Evolutionary conservation across 768 basidiomycete species (phyloP), one percentile per base, ranked within the genome.

Genomic region (Tricholoma hemisulphureum): DNA sequence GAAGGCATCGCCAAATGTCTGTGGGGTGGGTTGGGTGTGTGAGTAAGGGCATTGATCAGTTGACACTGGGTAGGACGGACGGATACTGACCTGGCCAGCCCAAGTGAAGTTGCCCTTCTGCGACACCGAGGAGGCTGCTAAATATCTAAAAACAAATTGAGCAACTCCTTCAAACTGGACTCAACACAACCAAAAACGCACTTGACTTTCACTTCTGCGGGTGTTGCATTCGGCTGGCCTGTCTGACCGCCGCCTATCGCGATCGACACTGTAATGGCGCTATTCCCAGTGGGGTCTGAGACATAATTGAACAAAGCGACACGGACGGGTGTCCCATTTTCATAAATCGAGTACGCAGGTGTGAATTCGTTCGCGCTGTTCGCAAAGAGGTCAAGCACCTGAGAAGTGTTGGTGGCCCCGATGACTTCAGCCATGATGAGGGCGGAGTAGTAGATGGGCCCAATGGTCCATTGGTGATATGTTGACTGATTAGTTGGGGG

Each of bases 331-430:
- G 71, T 71, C 18, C 82, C 85, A 56, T 83, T 75, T 66, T 92
- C 87, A 65, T 89, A 92, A 54, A 93, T 83, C 6, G 81, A 87
- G 67, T 89, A 87, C 4, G 80, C 77, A n/a, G 89, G 86, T 8
- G 85, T 85, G 64, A 74, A 81, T 39, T 75, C 75, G 51, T 61
- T 64, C 11, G 73, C 79, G 46, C 59, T 63, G 62, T 83, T 83
- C 29, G 78, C 75, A 26, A 68, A 63, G 32, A 92, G 74, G 67
- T 93, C 90, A 29, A 88, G 66, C 14, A 92, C 79, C 57, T 83
- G 87, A 0, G 85, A 80, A 0, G 67, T 70, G 68, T 87, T 86
- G 14, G 80, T 78, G 21, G 79, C 70, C 13, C 88, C 88, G 23
- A 92, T 72, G 1, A 78, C 77, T 68, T 93, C 90, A 1, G 89